These are phyloP conservation scores for Dichotomopilus funicola DNA, from an alignment of 2,329 filamentous ascomycete genomes.

Conservation along the genomic window DNA sequence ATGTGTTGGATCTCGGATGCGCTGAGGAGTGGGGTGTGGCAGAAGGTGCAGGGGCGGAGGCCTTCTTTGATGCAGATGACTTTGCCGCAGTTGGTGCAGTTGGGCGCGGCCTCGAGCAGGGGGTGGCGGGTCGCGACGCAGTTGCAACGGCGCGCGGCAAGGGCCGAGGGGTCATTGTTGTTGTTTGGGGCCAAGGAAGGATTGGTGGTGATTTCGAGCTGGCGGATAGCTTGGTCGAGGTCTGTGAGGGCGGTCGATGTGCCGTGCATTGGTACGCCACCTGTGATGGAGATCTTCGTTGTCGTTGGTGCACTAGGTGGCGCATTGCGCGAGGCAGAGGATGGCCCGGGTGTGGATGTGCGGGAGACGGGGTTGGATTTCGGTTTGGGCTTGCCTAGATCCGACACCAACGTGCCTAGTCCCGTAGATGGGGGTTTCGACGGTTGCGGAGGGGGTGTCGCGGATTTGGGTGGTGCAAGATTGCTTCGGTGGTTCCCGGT, in stretches of 20 bases:
- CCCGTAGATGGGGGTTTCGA: constrained; percentile 59
- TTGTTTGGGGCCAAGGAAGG: constrained; percentile 47
- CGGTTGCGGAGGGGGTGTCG: constrained; percentile 34
- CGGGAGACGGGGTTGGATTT: constrained; percentile 48
- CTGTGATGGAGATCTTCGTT: constrained; percentile 66
- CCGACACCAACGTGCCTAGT: constrained; percentile 74
- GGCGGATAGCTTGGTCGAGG: constrained; percentile 74
- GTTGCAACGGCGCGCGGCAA: constrained; percentile 64
- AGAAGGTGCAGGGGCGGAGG: constrained; percentile 89
- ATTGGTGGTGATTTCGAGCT: constrained; percentile 88
- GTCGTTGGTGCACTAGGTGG: constrained; percentile 36
- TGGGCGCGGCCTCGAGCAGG: constrained; percentile 82
- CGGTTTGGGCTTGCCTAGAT: constrained; percentile 49
- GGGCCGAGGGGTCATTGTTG: constrained; percentile 34
- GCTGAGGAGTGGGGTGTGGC: constrained; percentile 66
- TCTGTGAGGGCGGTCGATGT: constrained; percentile 66
- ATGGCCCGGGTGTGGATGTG: constrained; percentile 46
- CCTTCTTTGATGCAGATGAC: constrained; percentile 94
- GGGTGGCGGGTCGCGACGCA: constrained; percentile 87
- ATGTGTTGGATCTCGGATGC: constrained; percentile 73
- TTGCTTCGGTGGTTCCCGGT: constrained; percentile 31
- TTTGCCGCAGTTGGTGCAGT: constrained; percentile 88
- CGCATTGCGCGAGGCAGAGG: constrained; percentile 27
- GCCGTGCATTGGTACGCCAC: constrained; percentile 76
- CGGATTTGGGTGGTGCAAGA: constrained; percentile 45